These are phyloP conservation scores for Eustoma russellianum DNA, from an alignment of 257 asterid genomes.

Conservation along the genomic window DNA sequence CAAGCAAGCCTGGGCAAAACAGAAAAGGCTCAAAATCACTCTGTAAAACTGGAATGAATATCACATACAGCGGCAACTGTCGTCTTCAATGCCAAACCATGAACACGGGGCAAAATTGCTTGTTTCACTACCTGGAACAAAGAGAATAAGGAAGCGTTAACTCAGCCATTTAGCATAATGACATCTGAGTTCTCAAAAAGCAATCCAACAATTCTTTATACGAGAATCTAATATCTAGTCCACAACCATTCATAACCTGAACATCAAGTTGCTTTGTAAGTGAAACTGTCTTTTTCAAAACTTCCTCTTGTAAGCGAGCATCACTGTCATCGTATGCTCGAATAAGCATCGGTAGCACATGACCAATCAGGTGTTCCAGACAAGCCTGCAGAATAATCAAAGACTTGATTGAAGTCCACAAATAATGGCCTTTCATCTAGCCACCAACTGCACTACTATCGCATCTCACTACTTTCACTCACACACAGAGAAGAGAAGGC, in stretches of 20 bases:
- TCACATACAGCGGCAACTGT: constrained; percentile 96
- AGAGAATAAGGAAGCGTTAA: constrained; percentile 1
- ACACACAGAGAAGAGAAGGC: not conserved
- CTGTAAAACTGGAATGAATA: constrained; percentile 9
- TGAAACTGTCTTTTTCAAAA: constrained; percentile 58
- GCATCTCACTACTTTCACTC: not conserved
- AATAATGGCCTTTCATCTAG: no score
- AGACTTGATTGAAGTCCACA: not conserved
- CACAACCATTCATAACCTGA: constrained; percentile 46
- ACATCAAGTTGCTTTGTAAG: constrained; percentile 83
- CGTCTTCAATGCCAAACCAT: constrained; percentile 93
- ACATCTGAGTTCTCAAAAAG: not conserved
- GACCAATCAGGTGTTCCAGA: constrained; percentile 70
- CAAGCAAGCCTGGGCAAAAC: not conserved
- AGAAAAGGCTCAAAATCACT: not conserved
- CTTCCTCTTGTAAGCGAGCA: constrained; percentile 99
- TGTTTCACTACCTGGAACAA: constrained; percentile 71
- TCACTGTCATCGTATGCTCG: constrained; percentile 96
- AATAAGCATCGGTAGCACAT: constrained; percentile 85
- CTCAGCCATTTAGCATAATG: not conserved
- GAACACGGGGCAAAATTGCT: constrained; percentile 86
- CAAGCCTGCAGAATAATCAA: constrained; percentile 45
- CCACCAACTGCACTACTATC: not conserved
- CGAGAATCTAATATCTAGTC: constrained; percentile 2
- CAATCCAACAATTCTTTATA: not conserved